Percentiles rank a stretch among this genome's conserved stretches.
Evolutionary conservation across 75 land plant genomes (phyloP).

Genomic region (Chamaecyparis obtusa): DNA sequence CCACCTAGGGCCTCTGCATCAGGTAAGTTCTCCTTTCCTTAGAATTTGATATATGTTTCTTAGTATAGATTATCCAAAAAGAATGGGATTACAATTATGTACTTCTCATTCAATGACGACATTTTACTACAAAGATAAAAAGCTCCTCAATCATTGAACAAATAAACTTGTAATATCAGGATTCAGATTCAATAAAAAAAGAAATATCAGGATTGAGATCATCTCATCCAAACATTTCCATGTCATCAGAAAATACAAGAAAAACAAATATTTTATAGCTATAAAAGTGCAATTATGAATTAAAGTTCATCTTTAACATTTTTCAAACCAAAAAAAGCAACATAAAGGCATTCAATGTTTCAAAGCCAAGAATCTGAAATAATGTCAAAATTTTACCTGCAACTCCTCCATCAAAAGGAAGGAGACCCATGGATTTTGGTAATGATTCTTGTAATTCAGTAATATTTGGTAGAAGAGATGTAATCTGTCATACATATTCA

Average conservation of each 20-base stretch:
- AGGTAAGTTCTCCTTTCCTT: neutral
- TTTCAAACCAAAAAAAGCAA: neutral
- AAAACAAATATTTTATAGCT: neutral
- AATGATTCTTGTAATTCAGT: conserved; percentile 80
- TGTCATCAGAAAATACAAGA: neutral
- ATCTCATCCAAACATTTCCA: neutral
- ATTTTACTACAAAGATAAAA: neutral
- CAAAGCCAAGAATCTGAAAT: conserved; percentile 5
- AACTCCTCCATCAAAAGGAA: conserved; percentile 84
- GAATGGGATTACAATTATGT: neutral
- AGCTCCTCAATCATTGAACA: neutral
- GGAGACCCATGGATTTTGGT: conserved; percentile 86
- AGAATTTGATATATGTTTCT: neutral
- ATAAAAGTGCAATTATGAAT: neutral
- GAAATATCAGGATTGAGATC: too few relatives aligned
- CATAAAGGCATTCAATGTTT: neutral
- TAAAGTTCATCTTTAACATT: neutral
- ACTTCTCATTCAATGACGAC: neutral
- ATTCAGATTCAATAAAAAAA: neutral
- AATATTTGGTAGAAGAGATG: conserved; percentile 67
- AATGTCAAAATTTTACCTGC: conserved; percentile 51
- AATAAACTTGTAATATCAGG: neutral
- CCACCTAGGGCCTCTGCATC: too few relatives aligned
- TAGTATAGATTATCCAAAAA: neutral
- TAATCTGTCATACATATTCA: conserved; percentile 44